These are phyloP conservation scores for Penicillium cataractarum DNA, from an alignment of 495 filamentous ascomycete genomes.

Conservation along the genomic window DNA sequence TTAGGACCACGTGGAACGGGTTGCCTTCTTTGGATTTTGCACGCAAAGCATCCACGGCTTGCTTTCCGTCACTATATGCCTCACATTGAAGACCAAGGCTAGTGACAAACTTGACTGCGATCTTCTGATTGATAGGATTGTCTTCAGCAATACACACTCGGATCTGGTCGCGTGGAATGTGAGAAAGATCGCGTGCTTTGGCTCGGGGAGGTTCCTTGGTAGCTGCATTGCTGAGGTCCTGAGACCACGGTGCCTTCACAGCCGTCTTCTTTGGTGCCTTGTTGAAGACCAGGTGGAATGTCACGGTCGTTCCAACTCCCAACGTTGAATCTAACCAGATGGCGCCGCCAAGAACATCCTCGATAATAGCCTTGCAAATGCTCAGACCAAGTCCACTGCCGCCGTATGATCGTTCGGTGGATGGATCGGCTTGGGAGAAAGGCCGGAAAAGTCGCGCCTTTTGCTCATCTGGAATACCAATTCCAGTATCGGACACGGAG, in stretches of 20 bases:
- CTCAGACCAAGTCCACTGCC: conserved; percentile 88
- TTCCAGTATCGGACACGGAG: conserved; percentile 88
- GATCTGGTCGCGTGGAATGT: conserved; percentile 74
- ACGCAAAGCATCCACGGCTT: conserved; percentile 82
- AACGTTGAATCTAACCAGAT: conserved; percentile 80
- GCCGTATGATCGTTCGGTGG: conserved; percentile 84
- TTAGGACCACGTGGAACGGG: conserved; percentile 77
- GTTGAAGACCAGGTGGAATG: conserved; percentile 79
- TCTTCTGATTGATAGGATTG: conserved; percentile 89
- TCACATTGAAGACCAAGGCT: conserved; percentile 81
- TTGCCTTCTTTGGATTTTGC: conserved; percentile 66
- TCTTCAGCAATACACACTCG: conserved; percentile 90
- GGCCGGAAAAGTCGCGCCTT: conserved; percentile 84
- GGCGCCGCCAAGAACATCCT: conserved; percentile 83
- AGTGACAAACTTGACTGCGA: conserved; percentile 85
- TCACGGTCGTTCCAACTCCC: conserved; percentile 80
- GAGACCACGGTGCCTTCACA: conserved; percentile 61
- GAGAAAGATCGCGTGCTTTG: conserved; percentile 60
- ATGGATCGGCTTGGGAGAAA: conserved; percentile 88
- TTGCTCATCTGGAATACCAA: conserved; percentile 82
- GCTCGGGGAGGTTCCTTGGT: conserved; percentile 33
- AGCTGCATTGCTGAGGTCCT: conserved; percentile 36
- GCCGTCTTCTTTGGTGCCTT: conserved; percentile 68
- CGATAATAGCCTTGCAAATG: conserved; percentile 93
- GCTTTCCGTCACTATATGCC: conserved; percentile 82